Conservation (phyloP, 1,284 basidiomycete genomes). For the Malassezia vespertilionis region DNA sequence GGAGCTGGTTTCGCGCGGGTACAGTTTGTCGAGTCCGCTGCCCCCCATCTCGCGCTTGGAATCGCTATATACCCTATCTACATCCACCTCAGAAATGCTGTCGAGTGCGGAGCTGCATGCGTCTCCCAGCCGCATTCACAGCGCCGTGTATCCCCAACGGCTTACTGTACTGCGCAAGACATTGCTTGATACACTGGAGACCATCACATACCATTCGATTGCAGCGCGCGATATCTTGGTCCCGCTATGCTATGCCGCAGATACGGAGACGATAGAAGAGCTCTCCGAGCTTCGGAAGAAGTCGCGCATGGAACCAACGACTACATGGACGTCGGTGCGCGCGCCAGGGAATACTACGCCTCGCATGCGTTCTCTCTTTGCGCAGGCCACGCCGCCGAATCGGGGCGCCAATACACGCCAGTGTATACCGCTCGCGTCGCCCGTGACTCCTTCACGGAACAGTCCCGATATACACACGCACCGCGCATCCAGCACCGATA, state of each 20-base stretch:
- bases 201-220: conserved; percentile 19
- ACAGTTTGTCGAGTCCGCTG: conserved; percentile 37
- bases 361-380: not conserved
- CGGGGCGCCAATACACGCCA: no score
- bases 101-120: not conserved
- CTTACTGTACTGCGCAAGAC: conserved; percentile 22
- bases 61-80: no score
- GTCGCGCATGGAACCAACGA: not conserved
- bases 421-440: not conserved
- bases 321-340: not conserved
- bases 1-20: conserved; percentile 41
- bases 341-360: not conserved
- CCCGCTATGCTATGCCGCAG: conserved; percentile 20
- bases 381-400: not conserved
- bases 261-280: conserved; percentile 22
- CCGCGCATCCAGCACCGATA: not conserved
- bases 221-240: not conserved
- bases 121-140: conserved; percentile 11
- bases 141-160: conserved; percentile 17
- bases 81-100: no score
- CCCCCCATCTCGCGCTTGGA: conserved; percentile 45
- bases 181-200: conserved; percentile 20
- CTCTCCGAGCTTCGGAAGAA: not conserved
- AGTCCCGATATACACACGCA: not conserved
- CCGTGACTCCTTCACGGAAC: no score